A percentile compares a stretch with the other conserved stretches of the same genome.
These are phyloP conservation scores for Fusarium humuli DNA, from an alignment of 2,329 filamentous ascomycete genomes.

Conservation along the genomic window DNA sequence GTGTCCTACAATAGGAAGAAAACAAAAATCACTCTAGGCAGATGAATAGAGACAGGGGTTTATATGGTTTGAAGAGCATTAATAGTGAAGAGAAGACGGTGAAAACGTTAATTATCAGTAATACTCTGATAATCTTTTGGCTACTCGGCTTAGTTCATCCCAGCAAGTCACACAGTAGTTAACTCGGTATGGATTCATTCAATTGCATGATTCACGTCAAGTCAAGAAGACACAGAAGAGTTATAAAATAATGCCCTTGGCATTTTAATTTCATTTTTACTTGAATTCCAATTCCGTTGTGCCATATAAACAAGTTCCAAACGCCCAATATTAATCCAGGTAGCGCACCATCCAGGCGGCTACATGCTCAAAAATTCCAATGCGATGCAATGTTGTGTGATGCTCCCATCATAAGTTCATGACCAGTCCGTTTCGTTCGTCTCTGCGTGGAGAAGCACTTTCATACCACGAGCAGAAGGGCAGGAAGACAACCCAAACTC, in stretches of 20 bases:
- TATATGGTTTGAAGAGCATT: neutral
- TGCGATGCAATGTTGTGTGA: neutral
- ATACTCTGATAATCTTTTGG: too few relatives aligned
- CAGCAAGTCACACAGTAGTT: too few relatives aligned
- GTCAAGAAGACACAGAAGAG: neutral
- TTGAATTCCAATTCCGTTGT: slow-evolving; percentile 1
- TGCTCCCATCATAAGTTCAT: slow-evolving; percentile 43
- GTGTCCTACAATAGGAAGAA: neutral
- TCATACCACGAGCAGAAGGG: slow-evolving; percentile 62
- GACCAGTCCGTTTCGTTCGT: slow-evolving; percentile 51
- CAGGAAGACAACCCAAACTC: slow-evolving; percentile 60
- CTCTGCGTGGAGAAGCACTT: slow-evolving; percentile 60
- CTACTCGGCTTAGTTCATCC: too few relatives aligned
- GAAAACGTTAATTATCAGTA: neutral
- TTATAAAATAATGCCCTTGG: slow-evolving; percentile 28
- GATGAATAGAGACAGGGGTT: neutral
- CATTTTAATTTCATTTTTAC: slow-evolving; percentile 32
- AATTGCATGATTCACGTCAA: neutral
- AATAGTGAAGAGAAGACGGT: neutral
- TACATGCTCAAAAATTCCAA: slow-evolving; percentile 25
- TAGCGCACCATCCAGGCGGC: slow-evolving; percentile 9
- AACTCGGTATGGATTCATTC: neutral
- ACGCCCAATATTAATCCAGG: slow-evolving; percentile 26
- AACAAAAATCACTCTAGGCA: neutral
- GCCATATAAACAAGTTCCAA: slow-evolving; percentile 12